A percentile compares a stretch with the other conserved stretches of the same genome.
Conservation (phyloP, 371 early-diverging fungal species). For the Apophysomyces ossiformis region DNA sequence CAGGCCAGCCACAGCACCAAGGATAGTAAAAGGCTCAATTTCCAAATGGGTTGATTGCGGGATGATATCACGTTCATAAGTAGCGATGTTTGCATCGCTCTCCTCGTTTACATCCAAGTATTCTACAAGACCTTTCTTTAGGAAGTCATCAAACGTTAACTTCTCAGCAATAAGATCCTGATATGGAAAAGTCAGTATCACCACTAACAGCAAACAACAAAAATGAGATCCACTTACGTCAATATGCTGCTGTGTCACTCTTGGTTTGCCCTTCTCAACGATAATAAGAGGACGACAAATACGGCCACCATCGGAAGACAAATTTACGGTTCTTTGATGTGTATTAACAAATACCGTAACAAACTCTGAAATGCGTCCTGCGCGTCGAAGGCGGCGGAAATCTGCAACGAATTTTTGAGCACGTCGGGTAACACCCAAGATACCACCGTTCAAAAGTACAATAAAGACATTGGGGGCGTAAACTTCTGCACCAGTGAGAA, state of each 20-base stretch:
- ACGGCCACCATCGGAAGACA: slow-evolving; percentile 98
- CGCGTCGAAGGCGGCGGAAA: slow-evolving; percentile 88
- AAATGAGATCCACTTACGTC: slow-evolving; percentile 32
- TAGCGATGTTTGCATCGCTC: slow-evolving; percentile 94
- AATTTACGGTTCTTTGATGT: slow-evolving; percentile 85
- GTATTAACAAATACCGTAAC: slow-evolving; percentile 93
- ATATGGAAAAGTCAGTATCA: slow-evolving; percentile 10
- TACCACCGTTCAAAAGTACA: slow-evolving; percentile 93
- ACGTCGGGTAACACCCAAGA: slow-evolving; percentile 87
- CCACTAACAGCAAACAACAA: background rate
- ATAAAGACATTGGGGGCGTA: slow-evolving; percentile 76
- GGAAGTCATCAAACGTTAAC: slow-evolving; percentile 88
- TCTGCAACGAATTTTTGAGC: slow-evolving; percentile 79
- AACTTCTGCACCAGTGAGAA: slow-evolving; percentile 84
- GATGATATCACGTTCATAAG: slow-evolving; percentile 85
- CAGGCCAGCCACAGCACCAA: slow-evolving; percentile 98
- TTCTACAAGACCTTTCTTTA: slow-evolving; percentile 95
- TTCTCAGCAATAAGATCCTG: slow-evolving; percentile 65
- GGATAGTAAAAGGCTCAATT: slow-evolving; percentile 97
- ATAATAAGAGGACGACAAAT: slow-evolving; percentile 98
- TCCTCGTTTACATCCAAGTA: slow-evolving; percentile 99
- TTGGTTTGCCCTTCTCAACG: slow-evolving; percentile 83
- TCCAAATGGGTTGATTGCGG: slow-evolving; percentile 96
- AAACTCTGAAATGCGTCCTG: slow-evolving; percentile 88
- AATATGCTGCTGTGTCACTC: slow-evolving; percentile 79